These are phyloP conservation scores for Protea cynaroides DNA, from an alignment of 164 flowering plant species.

Conservation along the genomic window DNA sequence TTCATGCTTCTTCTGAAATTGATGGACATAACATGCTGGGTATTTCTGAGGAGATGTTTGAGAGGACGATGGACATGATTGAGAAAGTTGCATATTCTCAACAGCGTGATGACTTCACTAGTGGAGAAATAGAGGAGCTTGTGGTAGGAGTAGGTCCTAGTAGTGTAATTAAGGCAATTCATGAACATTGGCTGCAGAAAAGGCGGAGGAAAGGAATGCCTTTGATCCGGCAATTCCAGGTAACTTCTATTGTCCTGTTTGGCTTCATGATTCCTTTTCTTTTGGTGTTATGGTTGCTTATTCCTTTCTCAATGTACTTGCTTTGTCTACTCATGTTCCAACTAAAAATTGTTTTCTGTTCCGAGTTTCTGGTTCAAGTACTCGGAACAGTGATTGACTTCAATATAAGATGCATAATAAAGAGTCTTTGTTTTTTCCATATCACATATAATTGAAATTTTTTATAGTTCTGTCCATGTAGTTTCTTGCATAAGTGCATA, in stretches of 20 bases:
- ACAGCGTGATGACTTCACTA: conserved; percentile 53
- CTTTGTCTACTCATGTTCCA: too few species aligned
- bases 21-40: conserved; percentile 17
- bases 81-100: conserved; percentile 76
- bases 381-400: too few species aligned
- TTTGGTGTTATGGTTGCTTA: not conserved
- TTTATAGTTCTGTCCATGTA: too few species aligned
- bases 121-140: conserved; percentile 60
- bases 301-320: too few species aligned
- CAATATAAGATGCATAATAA: too few species aligned
- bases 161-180: conserved; percentile 40
- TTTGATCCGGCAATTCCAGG: conserved; percentile 93
- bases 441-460: too few species aligned
- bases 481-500: too few species aligned
- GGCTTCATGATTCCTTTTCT: not conserved
- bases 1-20: conserved; percentile 21
- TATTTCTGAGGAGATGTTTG: conserved; percentile 70
- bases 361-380: too few species aligned
- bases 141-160: conserved; percentile 46
- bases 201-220: conserved; percentile 75
- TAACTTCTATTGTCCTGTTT: conserved; percentile 15
- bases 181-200: conserved; percentile 76
- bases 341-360: too few species aligned
- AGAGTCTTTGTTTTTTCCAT: too few species aligned
- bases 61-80: conserved; percentile 76